These are phyloP conservation scores for Nadsonia commutata DNA, from an alignment of 1,139 yeast genomes.

Conservation along the genomic window DNA sequence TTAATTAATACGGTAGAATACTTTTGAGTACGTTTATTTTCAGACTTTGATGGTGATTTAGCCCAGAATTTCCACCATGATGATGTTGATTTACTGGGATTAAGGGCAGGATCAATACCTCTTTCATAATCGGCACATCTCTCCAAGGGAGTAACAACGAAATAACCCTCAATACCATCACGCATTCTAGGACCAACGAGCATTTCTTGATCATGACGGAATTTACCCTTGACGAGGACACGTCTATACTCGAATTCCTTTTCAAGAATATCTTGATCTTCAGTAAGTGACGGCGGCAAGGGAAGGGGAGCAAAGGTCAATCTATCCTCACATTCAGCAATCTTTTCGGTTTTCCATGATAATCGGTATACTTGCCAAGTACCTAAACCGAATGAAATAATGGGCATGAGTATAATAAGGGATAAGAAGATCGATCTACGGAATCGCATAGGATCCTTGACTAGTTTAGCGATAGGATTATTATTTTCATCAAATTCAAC, in stretches of 20 bases:
- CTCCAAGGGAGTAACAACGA: conserved; percentile 67
- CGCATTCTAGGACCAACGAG: conserved; percentile 81
- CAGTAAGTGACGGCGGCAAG: conserved; percentile 34
- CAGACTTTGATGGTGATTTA: conserved; percentile 21
- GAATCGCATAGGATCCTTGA: conserved; percentile 2
- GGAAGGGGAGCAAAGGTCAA: conserved; percentile 59
- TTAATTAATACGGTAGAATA: conserved; percentile 41
- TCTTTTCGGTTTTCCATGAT: conserved; percentile 77
- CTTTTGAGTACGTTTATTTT: conserved; percentile 14
- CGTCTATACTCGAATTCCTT: conserved; percentile 71
- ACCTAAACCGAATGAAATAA: conserved; percentile 72
- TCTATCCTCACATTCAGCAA: conserved; percentile 70
- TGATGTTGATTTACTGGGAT: neutral
- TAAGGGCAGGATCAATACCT: neutral
- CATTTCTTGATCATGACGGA: conserved; percentile 75
- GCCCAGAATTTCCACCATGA: neutral
- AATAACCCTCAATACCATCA: conserved; percentile 66
- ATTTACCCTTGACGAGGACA: conserved; percentile 59
- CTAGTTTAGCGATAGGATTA: neutral
- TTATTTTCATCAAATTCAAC: conserved; percentile 4
- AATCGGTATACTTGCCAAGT: conserved; percentile 86
- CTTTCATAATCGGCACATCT: conserved; percentile 52
- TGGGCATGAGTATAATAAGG: conserved; percentile 59
- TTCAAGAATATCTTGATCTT: conserved; percentile 29
- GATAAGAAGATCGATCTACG: conserved; percentile 15